Conservation (phyloP, 106 monocot genomes). For the Dendrobium chrysotoxum region DNA sequence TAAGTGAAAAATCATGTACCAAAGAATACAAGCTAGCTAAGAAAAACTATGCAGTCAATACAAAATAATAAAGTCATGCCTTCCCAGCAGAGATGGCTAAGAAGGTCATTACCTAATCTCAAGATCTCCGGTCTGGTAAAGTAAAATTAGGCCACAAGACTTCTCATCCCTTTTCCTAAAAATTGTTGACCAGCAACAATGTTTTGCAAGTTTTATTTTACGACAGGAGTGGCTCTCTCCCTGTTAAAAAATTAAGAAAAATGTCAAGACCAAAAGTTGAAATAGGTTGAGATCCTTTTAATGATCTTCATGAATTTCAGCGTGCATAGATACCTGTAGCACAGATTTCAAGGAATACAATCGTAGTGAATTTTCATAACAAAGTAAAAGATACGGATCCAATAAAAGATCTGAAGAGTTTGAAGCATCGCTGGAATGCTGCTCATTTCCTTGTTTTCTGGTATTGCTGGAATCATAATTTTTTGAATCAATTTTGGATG, state of each 20-base stretch:
- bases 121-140: constrained; percentile 73
- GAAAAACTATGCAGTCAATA: not conserved
- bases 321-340: constrained; percentile 33
- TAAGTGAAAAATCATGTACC: not conserved
- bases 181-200: constrained; percentile 71
- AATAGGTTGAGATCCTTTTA: no score
- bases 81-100: not conserved
- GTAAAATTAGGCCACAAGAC: constrained; percentile 51
- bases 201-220: constrained; percentile 50
- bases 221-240: constrained; percentile 30
- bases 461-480: constrained; percentile 17
- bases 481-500: constrained; percentile 17
- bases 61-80: not conserved
- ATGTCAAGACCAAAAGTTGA: not conserved
- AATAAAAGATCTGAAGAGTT: constrained; percentile 14
- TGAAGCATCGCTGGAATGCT: constrained; percentile 14
- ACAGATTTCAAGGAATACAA: constrained; percentile 61
- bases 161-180: constrained; percentile 48
- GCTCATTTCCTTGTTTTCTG: constrained; percentile 19
- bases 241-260: constrained; percentile 18
- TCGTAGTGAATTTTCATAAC: constrained; percentile 53
- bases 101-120: constrained; percentile 61
- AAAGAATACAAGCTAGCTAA: not conserved
- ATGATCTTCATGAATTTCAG: not conserved
- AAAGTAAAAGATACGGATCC: constrained; percentile 61